A percentile compares a stretch with the other conserved stretches of the same genome.
phyloP scores from a whole-genome alignment of 805 yeast genomes.

The Yarrowia porcina region DNA sequence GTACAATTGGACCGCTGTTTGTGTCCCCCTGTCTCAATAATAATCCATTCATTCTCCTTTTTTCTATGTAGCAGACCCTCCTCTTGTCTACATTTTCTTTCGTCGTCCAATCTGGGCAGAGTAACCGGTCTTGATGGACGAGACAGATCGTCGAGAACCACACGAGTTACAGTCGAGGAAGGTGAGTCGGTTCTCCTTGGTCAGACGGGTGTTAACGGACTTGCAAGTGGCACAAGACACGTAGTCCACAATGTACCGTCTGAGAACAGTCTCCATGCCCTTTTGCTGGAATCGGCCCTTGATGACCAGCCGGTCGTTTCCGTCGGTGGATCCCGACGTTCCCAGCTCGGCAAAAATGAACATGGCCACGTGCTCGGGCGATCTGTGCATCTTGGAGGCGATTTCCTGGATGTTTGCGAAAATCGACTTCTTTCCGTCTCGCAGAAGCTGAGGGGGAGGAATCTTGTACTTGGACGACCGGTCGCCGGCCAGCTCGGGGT shows the following conservation, averaged over 20 bases:
- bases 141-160: slow-evolving; percentile 95
- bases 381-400: slow-evolving; percentile 89
- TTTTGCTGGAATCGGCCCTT: slow-evolving; percentile 98
- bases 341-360: slow-evolving; percentile 97
- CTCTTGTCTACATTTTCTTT: slow-evolving; percentile 26
- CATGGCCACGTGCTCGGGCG: slow-evolving; percentile 95
- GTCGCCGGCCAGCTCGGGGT: slow-evolving; percentile 98
- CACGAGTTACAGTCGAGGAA: slow-evolving; percentile 97
- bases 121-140: slow-evolving; percentile 98
- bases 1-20: too few species aligned
- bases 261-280: slow-evolving; percentile 92
- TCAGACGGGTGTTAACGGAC: slow-evolving; percentile 92
- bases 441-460: slow-evolving; percentile 94
- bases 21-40: too few species aligned
- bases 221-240: slow-evolving; percentile 99
- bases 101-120: slow-evolving; percentile 60
- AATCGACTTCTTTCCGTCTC: slow-evolving; percentile 98
- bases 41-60: not conserved
- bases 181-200: slow-evolving; percentile 96
- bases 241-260: slow-evolving; percentile 94
- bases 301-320: slow-evolving; percentile 92
- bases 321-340: slow-evolving; percentile 98
- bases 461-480: slow-evolving; percentile 90
- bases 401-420: slow-evolving; percentile 96
- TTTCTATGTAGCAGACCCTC: not conserved